Base-by-base conservation (phyloP, 179 eudicot genomes). In the Gypsophila paniculata region DNA sequence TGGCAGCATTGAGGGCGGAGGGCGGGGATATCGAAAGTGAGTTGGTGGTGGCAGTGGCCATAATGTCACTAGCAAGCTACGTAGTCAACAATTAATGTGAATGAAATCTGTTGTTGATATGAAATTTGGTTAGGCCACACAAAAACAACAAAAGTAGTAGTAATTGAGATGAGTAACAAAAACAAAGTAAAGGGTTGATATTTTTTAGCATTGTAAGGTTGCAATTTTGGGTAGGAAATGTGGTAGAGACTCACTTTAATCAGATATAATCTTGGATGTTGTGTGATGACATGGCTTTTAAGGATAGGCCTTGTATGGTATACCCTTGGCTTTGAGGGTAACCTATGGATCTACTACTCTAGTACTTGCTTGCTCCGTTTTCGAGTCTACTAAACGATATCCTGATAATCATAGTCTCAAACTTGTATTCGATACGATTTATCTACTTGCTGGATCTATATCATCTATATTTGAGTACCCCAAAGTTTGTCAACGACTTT, bases 31-130 rank as follows among this genome's bases (percentile, higher is more conserved):
- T 76, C 21, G 91, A 80, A 1, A 86, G 89, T 39, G 90, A 82
- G 72, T 78, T 82, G 69, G 90, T 80, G 38, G 88, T 62, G 71
- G 89, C 77, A 53, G 95, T 76, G 73, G 91, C 93, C 93, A 85
- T 91, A 51, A 42, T 42, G 46, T 42, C 46, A 21, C 62, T 44
- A 12, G 19, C 60, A 59, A 29, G 29, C 49, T 52, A 34, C 11
- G 2, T 6, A 51, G 0, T n/a, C n/a, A n/a, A n/a, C n/a, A n/a
- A n/a, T n/a, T n/a, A n/a, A n/a, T n/a, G n/a, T n/a, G n/a, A n/a
- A n/a, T n/a, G n/a, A n/a, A n/a, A n/a, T n/a, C n/a, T n/a, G n/a
- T n/a, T n/a, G n/a, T 26, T 26, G 39, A 9, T 21, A 58, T 57
- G 23, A 8, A 18, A 36, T 23, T 8, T 25, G 9, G 58, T 6